These are phyloP conservation scores for Austropuccinia psidii DNA, from an alignment of 1,284 basidiomycete genomes.

Conservation along the genomic window DNA sequence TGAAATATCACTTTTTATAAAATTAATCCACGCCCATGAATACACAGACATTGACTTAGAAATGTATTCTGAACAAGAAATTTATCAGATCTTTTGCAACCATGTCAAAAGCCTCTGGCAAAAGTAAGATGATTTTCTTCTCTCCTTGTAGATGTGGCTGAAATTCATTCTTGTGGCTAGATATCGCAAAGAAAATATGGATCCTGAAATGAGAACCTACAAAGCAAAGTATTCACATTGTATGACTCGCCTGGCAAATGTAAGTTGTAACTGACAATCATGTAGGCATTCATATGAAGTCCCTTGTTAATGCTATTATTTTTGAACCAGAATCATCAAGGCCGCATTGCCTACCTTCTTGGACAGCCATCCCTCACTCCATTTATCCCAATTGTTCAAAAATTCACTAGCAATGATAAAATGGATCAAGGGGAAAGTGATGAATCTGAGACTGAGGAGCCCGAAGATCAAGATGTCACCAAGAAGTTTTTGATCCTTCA, in stretches of 20 bases:
- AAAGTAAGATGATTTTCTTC: not conserved
- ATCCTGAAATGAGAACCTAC: not conserved
- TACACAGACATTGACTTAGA: constrained; percentile 16
- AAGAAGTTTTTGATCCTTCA: not conserved
- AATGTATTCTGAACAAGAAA: not conserved
- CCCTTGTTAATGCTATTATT: not conserved
- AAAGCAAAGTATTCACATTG: not conserved
- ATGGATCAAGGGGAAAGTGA: not conserved
- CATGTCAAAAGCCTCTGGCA: not conserved
- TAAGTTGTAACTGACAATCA: no score
- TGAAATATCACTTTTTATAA: constrained; percentile 2
- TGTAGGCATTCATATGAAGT: not conserved
- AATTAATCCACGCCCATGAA: not conserved
- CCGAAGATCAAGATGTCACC: not conserved
- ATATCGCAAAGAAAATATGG: not conserved
- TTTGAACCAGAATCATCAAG: not conserved
- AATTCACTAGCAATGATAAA: constrained; percentile 21
- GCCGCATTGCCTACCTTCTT: not conserved
- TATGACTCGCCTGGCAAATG: no score
- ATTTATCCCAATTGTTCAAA: not conserved
- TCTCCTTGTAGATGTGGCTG: no score
- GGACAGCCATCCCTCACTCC: not conserved
- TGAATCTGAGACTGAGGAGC: not conserved
- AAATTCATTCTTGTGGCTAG: not conserved
- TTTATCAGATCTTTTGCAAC: not conserved